Base-by-base conservation (phyloP, 805 yeast species). In the Sugiyamaella floridensis region DNA sequence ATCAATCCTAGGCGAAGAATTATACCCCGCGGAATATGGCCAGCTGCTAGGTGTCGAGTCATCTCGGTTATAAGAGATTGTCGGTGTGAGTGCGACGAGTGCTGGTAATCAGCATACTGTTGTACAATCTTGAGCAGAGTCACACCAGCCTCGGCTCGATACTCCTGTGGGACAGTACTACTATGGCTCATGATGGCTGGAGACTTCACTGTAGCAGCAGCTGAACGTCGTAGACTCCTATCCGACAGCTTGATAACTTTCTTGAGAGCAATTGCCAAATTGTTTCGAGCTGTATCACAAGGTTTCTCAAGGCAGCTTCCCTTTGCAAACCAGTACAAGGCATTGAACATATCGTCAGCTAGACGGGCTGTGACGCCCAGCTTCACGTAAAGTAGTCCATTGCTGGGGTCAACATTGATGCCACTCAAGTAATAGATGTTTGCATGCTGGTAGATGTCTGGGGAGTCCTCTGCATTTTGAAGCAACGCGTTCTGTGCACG, bases 381-480 rank as follows among this genome's bases (percentile, higher is more conserved):
- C 40, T 51, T 54, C 45, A 51, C 54, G 20, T 40, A 48, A 2
- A 55, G 54, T 5, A 47, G 26, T 1, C 57, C 57, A 10, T 50
- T 48, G 6, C 46, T 37, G n/a, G 41, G 19, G 11, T 16, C 47
- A 15, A 54, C 34, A 3, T 29, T 29, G 8, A 32, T 14, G 5
- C 55, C 59, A 14, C 48, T 15, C 1, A 28, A n/a, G 43, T 54
- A 56, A 41, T 54, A 56, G 6, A 45, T 42, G 18, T 15, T 34
- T 22, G 59, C 55, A 42, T 54, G 53, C 14, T 43, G 37, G 43
- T 46, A 55, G 19, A 32, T 37, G 7, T 40, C 34, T 32, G n/a
- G n/a, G 12, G 18, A 9, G 3, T 32, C 45, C 26, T 50, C 28
- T 9, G 34, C 15, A 9, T 15, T 28, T 11, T 14, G 18, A 16